Base-by-base conservation (phyloP, 2,329 filamentous ascomycete species). In the Aspergillus pseudoglaucus region DNA sequence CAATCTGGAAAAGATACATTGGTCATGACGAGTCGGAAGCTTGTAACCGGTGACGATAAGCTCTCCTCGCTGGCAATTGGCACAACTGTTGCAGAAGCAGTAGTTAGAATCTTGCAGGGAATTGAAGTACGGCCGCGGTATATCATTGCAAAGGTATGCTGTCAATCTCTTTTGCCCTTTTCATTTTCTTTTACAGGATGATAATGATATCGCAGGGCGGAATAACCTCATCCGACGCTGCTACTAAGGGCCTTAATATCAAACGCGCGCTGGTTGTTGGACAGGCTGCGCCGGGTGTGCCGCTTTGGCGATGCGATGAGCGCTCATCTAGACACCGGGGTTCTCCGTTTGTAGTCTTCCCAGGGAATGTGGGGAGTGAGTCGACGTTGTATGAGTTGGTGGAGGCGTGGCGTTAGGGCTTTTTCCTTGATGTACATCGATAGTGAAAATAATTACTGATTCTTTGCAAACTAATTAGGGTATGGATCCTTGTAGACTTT, bases 261-360 rank as follows among this genome's bases (percentile, higher is more conserved):
- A 77, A 76, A 58, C 67, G 73, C 23, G 79, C 79, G 4, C 72
- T 66, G 51, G 73, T 83, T 35, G 65, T 81, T 1, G 79, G 80
- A 0, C 79, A 83, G 53, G 79, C 79, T 1, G 77, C 78, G 0
- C 69, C 77, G 0, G 79, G 79, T 1, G 77, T 82, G 7, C 79
- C 80, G 0, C 65, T 82, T 1, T 83, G 80, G 80, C 65, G 75
- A 42, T 82, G 79, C 48, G 72, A 79, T 44, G 79, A 82, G 57
- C 61, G 65, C 0, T 73, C 73, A 1, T 73, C 70, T 15, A 75
- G 78, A 44, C 77, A 74, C 63, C 65, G 67, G 0, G 75, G 75
- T 1, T 61, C 81, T 9, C 76, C 77, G 1, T 81, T 79, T 56
- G 74, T 81, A 2, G 78, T 81, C 0, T 81, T 82, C 45, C 79